Evolutionary conservation across 768 basidiomycete genomes (phyloP), one percentile per base, ranked within the genome.

Genomic region (Crassisporium funariophilum): DNA sequence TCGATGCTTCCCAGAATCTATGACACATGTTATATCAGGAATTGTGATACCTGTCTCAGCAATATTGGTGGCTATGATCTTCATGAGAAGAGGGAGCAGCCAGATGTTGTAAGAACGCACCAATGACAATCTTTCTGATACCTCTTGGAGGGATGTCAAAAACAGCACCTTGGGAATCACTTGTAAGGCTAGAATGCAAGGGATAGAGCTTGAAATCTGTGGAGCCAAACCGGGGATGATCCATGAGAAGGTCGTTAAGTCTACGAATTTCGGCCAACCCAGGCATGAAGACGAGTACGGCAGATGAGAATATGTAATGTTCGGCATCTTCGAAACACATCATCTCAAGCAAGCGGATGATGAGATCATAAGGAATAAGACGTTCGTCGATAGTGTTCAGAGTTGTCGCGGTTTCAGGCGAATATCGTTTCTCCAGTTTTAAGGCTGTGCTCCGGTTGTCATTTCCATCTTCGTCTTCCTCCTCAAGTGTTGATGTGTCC

Each of bases 11-110:
- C 95, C 94, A 0, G 85, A 82, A 60, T 99, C 95, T 49, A 98
- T 92, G 17, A 98, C 95, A 55, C 92, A 94, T 7, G 94, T 95
- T 49, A 97, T 90, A 57, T 99, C 97, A 5, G 95, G 95, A 45
- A 99, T 99, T 1, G 97, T 99, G 44, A 99, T 91, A 56, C 95
- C 95, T 11, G 95, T 99, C 67, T 99, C 95, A 12, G 92, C 89
- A 56, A 95, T 92, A 60, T 95, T 92, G 24, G 91, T 92, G 2
- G 90, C 90, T 92, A 52, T 13, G 44, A 46, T 29, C 27, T 17
- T 49, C 6, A 22, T 52, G 46, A 36, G 45, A 41, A 33, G 29
- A 12, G 24, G 24, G 54, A 11, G 41, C 47, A 24, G 34, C 4
- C 6, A 20, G n/a, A 44, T 47, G 51, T 44, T 44, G 49, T 44